phyloP scores from a whole-genome alignment of 257 asterid genomes.

The Asclepias syriaca region DNA sequence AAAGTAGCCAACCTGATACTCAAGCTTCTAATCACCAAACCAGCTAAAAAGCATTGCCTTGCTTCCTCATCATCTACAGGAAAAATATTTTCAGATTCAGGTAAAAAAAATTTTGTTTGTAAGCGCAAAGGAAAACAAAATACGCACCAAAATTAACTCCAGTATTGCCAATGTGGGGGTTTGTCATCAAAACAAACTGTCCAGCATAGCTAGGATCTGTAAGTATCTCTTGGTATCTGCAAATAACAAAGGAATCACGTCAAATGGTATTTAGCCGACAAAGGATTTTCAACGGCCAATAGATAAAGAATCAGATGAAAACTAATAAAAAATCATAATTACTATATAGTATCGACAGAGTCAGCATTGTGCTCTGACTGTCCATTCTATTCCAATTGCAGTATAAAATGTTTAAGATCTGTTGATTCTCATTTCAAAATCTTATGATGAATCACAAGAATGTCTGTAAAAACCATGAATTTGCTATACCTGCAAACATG shows the following conservation, averaged over 20 bases:
- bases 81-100: constrained; percentile 15
- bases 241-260: constrained; percentile 2
- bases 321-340: background rate
- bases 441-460: background rate
- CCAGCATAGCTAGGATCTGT: constrained; percentile 99
- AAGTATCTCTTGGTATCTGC: constrained; percentile 92
- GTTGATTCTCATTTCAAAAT: background rate
- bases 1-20: constrained; percentile 58
- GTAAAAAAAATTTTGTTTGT: constrained; percentile 4
- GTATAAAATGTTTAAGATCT: background rate
- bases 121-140: constrained; percentile 9
- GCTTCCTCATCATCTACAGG: constrained; percentile 83
- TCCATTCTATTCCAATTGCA: background rate
- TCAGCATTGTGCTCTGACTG: background rate
- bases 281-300: background rate
- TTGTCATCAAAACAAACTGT: constrained; percentile 92
- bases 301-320: background rate
- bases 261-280: background rate
- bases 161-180: constrained; percentile 92
- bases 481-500: background rate
- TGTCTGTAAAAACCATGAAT: background rate
- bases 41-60: constrained; percentile 75
- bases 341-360: background rate
- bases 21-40: constrained; percentile 82
- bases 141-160: constrained; percentile 83